phyloP scores from a whole-genome alignment of 805 yeast species.

The Diddensiella transvaalensis region DNA sequence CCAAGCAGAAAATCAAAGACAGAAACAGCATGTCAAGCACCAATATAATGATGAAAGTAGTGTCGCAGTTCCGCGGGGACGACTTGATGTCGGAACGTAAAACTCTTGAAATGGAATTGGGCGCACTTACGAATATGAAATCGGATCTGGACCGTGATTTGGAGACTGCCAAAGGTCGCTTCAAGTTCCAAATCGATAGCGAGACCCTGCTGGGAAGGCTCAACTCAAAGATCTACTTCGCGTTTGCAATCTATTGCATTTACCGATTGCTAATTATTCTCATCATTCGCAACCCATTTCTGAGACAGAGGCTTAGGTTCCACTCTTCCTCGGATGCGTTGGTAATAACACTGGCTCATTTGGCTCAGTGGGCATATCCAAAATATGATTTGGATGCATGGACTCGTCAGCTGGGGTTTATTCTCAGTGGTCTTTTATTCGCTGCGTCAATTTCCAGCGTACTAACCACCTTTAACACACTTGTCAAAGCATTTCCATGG shows the following conservation, averaged over 20 bases:
- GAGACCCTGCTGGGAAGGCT: conserved; percentile 34
- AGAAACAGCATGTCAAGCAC: conserved; percentile 25
- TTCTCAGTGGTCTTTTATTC: conserved; percentile 38
- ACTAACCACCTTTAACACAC: conserved; percentile 32
- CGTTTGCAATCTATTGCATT: conserved; percentile 39
- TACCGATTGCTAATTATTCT: conserved; percentile 37
- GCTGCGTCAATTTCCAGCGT: conserved; percentile 37
- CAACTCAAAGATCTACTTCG: conserved; percentile 25
- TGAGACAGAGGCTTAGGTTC: conserved; percentile 2
- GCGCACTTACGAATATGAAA: conserved; percentile 33
- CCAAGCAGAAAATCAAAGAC: conserved; percentile 7
- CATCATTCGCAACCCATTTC: conserved; percentile 30
- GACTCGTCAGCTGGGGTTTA: conserved; percentile 39
- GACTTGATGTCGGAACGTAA: conserved; percentile 18
- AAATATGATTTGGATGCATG: conserved; percentile 32
- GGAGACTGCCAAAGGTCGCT: conserved; percentile 23
- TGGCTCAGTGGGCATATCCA: conserved; percentile 16
- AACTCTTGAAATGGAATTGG: conserved; percentile 31
- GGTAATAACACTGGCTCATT: conserved; percentile 25
- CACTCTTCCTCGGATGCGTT: conserved; percentile 23
- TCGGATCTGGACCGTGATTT: conserved; percentile 34
- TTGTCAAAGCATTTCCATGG: conserved; percentile 32
- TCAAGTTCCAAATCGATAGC: conserved; percentile 25
- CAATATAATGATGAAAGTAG: conserved; percentile 29
- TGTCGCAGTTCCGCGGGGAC: conserved; percentile 25